Conservation (phyloP, 2,329 filamentous ascomycete species). For the Domatiomyces globalis region DNA sequence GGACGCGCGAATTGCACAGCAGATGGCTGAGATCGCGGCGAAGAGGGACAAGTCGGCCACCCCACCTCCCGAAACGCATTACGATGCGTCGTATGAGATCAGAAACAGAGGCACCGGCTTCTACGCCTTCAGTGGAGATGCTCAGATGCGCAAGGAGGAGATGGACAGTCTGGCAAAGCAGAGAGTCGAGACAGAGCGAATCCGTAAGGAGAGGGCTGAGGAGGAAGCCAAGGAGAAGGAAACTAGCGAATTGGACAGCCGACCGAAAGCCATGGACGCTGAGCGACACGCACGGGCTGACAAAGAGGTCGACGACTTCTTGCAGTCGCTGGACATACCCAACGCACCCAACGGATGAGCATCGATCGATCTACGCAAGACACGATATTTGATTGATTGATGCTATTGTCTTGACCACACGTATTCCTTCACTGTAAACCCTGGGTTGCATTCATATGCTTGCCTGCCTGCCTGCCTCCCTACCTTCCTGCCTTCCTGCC, state of each 20-base stretch:
- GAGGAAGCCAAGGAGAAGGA: slow-evolving; percentile 44
- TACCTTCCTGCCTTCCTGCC: background rate
- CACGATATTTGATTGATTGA: no score
- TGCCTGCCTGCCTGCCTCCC: background rate
- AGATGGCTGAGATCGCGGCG: slow-evolving; percentile 65
- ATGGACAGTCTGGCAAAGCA: slow-evolving; percentile 61
- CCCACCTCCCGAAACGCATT: slow-evolving; percentile 67
- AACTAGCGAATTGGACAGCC: background rate
- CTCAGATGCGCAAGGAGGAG: slow-evolving; percentile 51
- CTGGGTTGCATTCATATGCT: no score
- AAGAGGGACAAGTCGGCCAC: slow-evolving; percentile 68
- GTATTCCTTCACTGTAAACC: no score
- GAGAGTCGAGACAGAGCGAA: slow-evolving; percentile 52
- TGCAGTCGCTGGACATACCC: background rate
- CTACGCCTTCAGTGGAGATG: slow-evolving; percentile 73
- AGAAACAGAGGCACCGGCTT: slow-evolving; percentile 81
- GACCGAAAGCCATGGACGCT: background rate
- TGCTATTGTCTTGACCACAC: no score
- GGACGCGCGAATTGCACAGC: slow-evolving; percentile 45
- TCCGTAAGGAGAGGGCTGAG: slow-evolving; percentile 42
- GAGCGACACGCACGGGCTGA: background rate
- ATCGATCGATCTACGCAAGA: background rate
- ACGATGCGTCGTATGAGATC: slow-evolving; percentile 72
- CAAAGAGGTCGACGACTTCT: background rate
- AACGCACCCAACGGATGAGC: background rate